Conservation (phyloP, 306 rosid genomes). For the Mimosa bimucronata region DNA sequence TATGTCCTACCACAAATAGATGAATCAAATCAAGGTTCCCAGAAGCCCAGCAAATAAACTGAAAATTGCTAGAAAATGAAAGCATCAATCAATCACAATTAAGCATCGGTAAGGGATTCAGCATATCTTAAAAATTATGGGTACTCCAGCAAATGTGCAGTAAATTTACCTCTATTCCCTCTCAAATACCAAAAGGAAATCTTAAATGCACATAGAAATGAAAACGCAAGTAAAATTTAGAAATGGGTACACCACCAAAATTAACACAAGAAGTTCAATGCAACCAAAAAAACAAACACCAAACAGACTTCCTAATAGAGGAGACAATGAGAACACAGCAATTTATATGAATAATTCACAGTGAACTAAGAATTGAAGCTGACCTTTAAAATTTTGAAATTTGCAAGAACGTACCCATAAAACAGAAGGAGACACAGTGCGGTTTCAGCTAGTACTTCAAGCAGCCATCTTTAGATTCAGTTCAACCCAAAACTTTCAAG, state of each 20-base stretch:
- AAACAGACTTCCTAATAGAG: not conserved
- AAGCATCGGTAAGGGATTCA: not conserved
- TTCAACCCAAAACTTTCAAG: not conserved
- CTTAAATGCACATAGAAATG: constrained; percentile 28
- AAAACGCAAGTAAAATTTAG: not conserved
- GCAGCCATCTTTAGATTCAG: not conserved
- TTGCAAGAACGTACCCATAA: constrained; percentile 34
- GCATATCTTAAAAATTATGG: not conserved
- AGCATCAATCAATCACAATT: not conserved
- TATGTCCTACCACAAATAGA: not conserved
- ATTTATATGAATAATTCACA: not conserved
- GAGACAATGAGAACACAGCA: not conserved
- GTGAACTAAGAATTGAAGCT: not conserved
- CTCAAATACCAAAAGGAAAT: constrained; percentile 37
- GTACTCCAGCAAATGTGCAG: not conserved
- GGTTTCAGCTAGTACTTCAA: constrained; percentile 18
- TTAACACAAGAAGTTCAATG: not conserved
- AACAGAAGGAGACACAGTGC: constrained; percentile 9
- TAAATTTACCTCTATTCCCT: constrained; percentile 26
- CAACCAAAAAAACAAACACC: not conserved
- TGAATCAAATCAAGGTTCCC: not conserved
- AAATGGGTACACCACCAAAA: not conserved
- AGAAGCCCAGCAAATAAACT: not conserved
- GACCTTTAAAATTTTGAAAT: not conserved
- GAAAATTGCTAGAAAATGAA: not conserved